A percentile compares a stretch with the other conserved stretches of the same genome.
These are phyloP conservation scores for Sanghuangporus baumii DNA, from an alignment of 1,284 basidiomycete genomes.

Conservation along the genomic window DNA sequence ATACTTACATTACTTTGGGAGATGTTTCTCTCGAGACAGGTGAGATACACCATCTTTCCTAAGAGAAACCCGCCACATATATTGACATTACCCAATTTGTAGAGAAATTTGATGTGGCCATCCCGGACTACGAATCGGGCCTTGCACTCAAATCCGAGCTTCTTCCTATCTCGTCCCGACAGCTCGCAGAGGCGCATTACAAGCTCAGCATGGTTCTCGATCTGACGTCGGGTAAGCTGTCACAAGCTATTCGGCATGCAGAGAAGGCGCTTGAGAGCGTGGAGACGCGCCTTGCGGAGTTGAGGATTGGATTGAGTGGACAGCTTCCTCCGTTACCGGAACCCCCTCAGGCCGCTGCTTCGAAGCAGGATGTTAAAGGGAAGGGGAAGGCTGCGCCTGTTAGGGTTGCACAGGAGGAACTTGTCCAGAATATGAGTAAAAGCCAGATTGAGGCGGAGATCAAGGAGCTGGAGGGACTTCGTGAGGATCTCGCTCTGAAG, in stretches of 20 bases:
- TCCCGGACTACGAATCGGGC: conserved; percentile 74
- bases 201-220: conserved; percentile 88
- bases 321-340: conserved; percentile 26
- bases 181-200: conserved; percentile 86
- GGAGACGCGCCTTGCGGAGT: conserved; percentile 58
- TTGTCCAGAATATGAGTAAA: conserved; percentile 55
- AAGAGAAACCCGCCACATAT: background rate
- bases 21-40: conserved; percentile 89
- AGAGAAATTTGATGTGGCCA: conserved; percentile 93
- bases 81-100: conserved; percentile 18
- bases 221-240: conserved; percentile 71
- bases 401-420: conserved; percentile 42
- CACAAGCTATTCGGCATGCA: conserved; percentile 77
- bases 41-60: conserved; percentile 4
- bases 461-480: conserved; percentile 71
- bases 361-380: conserved; percentile 30
- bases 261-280: conserved; percentile 75
- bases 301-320: conserved; percentile 48
- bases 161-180: conserved; percentile 74
- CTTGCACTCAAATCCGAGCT: conserved; percentile 65
- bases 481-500: conserved; percentile 78
- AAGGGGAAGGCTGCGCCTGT: conserved; percentile 58
- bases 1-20: conserved; percentile 79
- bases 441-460: conserved; percentile 69
- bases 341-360: conserved; percentile 7